These are phyloP conservation scores for Crithidia expoeki DNA, from an alignment of 208 protist genomes.

Conservation along the genomic window DNA sequence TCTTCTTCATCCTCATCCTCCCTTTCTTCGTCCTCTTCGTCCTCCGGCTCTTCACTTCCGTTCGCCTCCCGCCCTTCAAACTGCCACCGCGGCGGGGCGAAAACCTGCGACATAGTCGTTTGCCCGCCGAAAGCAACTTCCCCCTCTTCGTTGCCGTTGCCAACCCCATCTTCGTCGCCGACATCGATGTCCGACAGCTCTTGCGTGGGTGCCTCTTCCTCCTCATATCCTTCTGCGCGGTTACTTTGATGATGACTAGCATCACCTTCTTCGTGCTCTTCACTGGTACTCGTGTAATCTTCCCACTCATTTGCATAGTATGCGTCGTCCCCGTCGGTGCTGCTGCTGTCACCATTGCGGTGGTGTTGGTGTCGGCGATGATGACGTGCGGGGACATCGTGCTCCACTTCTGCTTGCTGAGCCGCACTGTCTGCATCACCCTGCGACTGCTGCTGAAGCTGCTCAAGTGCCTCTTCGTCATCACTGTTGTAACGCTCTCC, in stretches of 20 bases:
- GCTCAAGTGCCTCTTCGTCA: not conserved
- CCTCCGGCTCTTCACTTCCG: slow-evolving; percentile 3
- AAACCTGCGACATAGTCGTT: not conserved
- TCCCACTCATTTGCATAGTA: slow-evolving; percentile 21
- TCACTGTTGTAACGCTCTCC: not conserved
- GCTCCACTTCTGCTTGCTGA: too few species aligned
- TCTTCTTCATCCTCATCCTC: slow-evolving; percentile 20
- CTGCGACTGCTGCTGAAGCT: not conserved
- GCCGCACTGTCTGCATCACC: too few species aligned
- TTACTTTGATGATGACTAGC: not conserved
- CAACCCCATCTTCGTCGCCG: not conserved
- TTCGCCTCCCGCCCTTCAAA: slow-evolving; percentile 11
- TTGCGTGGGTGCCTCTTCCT: not conserved
- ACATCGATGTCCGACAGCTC: not conserved
- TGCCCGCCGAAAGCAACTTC: not conserved
- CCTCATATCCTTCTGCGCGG: not conserved
- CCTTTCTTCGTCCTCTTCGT: slow-evolving; percentile 30
- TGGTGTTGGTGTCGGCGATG: not conserved
- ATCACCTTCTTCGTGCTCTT: slow-evolving; percentile 19
- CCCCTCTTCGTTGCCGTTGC: not conserved
- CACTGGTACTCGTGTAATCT: slow-evolving; percentile 31
- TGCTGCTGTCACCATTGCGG: not conserved
- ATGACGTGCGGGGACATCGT: too few species aligned
- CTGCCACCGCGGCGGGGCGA: not conserved
- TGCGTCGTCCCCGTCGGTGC: not conserved